These are phyloP conservation scores for Debaryomyces sp. DNA, from an alignment of 1,139 yeast species.

Conservation along the genomic window DNA sequence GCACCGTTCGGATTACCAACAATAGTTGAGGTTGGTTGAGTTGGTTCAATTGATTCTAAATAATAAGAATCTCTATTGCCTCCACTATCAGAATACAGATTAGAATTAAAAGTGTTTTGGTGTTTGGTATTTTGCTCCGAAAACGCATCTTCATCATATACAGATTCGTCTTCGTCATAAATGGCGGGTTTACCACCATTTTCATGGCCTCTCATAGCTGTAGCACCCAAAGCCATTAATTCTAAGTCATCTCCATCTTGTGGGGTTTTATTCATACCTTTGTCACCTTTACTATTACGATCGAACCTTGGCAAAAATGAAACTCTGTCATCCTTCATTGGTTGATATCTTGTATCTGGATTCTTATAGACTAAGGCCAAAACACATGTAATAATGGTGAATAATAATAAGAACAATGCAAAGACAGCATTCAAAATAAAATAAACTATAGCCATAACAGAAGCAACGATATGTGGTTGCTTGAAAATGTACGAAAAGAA, in stretches of 20 bases:
- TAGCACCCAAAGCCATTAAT: slow-evolving; percentile 84
- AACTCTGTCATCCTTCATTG: slow-evolving; percentile 95
- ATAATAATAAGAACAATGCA: slow-evolving; percentile 77
- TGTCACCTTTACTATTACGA: slow-evolving; percentile 41
- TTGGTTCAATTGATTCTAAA: slow-evolving; percentile 39
- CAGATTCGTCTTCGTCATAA: slow-evolving; percentile 39
- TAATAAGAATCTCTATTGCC: slow-evolving; percentile 36
- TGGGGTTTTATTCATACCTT: slow-evolving; percentile 23
- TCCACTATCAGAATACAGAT: slow-evolving; percentile 12
- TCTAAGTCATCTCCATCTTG: slow-evolving; percentile 67
- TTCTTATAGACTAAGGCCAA: slow-evolving; percentile 84
- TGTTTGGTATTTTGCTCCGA: slow-evolving; percentile 5
- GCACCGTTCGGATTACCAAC: slow-evolving; percentile 46
- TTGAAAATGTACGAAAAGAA: slow-evolving; percentile 85
- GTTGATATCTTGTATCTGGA: slow-evolving; percentile 95
- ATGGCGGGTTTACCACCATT: slow-evolving; percentile 30
- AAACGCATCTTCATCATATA: slow-evolving; percentile 35
- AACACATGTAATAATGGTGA: slow-evolving; percentile 85
- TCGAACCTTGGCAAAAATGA: slow-evolving; percentile 74
- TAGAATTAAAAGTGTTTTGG: slow-evolving; percentile 11
- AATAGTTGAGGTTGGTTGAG: slow-evolving; percentile 48
- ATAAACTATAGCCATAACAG: slow-evolving; percentile 89
- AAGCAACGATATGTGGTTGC: slow-evolving; percentile 84
- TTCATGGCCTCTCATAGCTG: slow-evolving; percentile 83
- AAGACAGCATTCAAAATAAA: slow-evolving; percentile 88